A percentile compares a stretch with the other conserved stretches of the same genome.
Evolutionary conservation across 768 basidiomycete species (phyloP).

Genomic region (Asterophora lycoperdoides): DNA sequence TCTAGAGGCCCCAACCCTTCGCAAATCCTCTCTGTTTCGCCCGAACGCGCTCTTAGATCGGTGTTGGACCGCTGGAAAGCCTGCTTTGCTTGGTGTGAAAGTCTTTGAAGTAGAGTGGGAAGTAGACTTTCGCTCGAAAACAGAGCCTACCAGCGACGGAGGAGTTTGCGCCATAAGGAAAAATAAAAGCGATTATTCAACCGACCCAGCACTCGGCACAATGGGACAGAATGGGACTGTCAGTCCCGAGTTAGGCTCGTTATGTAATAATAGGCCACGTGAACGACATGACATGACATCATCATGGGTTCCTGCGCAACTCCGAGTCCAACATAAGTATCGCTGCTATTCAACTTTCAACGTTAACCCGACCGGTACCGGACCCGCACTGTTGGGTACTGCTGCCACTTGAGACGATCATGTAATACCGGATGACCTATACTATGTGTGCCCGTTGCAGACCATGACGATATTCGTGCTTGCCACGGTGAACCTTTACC

Average conservation of each 20-base stretch:
- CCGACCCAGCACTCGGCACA: too few relatives aligned
- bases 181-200: neutral
- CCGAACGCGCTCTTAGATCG: conserved; percentile 63
- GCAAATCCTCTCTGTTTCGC: conserved; percentile 38
- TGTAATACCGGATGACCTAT: too few relatives aligned
- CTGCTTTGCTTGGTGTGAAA: conserved; percentile 33
- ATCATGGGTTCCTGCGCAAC: too few relatives aligned
- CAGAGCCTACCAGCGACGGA: conserved; percentile 36
- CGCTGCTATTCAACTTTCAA: too few relatives aligned
- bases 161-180: conserved; percentile 22
- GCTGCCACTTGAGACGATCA: too few relatives aligned
- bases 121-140: conserved; percentile 42
- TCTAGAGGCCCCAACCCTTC: conserved; percentile 19
- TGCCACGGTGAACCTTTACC: conserved; percentile 23
- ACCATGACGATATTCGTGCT: conserved; percentile 23
- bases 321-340: too few relatives aligned
- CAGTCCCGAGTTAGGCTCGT: too few relatives aligned
- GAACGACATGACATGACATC: too few relatives aligned
- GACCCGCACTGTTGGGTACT: too few relatives aligned
- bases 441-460: conserved; percentile 1
- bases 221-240: too few relatives aligned
- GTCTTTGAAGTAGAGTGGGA: conserved; percentile 25
- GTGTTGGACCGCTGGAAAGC: conserved; percentile 64
- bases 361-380: too few relatives aligned
- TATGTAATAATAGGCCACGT: conserved; percentile 20